These are phyloP conservation scores for Sherardia arvensis DNA, from an alignment of 257 asterid species.

Conservation along the genomic window DNA sequence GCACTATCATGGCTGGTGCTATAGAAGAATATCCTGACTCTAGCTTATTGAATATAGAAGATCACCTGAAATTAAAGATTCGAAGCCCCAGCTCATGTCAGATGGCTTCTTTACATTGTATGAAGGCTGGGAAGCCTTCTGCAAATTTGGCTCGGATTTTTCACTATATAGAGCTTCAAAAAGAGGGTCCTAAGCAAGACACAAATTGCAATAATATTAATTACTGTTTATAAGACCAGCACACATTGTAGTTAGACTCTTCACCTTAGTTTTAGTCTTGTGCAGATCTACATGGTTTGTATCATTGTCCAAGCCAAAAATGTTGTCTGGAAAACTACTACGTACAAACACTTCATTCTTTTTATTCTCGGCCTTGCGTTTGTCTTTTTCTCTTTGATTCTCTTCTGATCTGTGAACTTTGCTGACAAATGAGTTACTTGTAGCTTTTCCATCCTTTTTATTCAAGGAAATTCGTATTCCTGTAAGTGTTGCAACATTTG, in stretches of 20 bases:
- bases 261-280: slow-evolving; percentile 50
- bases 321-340: slow-evolving; percentile 29
- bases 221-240: slow-evolving; percentile 5
- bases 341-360: slow-evolving; percentile 17
- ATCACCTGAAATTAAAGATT: slow-evolving; percentile 66
- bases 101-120: slow-evolving; percentile 25
- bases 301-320: slow-evolving; percentile 32
- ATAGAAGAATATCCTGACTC: slow-evolving; percentile 1
- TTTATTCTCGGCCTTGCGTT: not conserved
- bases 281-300: slow-evolving; percentile 19
- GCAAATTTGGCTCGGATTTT: slow-evolving; percentile 30
- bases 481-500: slow-evolving; percentile 10
- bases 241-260: slow-evolving; percentile 6
- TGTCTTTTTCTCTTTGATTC: slow-evolving; percentile 7
- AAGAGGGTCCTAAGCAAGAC: slow-evolving; percentile 39
- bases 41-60: not conserved
- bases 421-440: not conserved
- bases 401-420: slow-evolving; percentile 5
- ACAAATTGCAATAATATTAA: not conserved
- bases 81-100: slow-evolving; percentile 33
- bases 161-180: slow-evolving; percentile 39
- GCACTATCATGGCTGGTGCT: not conserved
- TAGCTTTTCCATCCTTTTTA: slow-evolving; percentile 6
- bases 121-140: slow-evolving; percentile 25
- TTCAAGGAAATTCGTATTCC: slow-evolving; percentile 15